Base-by-base conservation (phyloP, 208 protist genomes). In the Trypanosoma cruzi region DNA sequence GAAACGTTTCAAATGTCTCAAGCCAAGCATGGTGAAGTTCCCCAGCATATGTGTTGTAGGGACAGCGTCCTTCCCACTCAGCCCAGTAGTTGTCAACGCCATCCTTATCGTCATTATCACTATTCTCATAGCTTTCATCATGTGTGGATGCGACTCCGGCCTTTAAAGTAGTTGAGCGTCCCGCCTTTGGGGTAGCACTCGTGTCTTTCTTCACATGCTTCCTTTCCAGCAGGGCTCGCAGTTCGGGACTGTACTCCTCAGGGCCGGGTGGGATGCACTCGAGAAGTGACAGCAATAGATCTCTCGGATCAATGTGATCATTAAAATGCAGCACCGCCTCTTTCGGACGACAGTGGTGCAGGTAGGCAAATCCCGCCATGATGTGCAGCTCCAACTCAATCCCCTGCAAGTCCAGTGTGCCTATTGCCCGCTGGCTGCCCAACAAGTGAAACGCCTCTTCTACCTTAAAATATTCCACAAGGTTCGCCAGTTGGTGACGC, bases 371-470 rank as follows among this genome's bases (percentile, higher is more conserved):
- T 40, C 86, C 87, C 20, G 79, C 80, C 81, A 87, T 92, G 56
- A 83, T 70, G 57, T 88, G 79, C 42, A 96, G 60, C 57, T 92
- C 85, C 53, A 75, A 46, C 55, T 92, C 81, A 44, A 96, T 56
- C 14, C 37, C 65, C 29, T 70, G 56, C 14, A 84, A 71, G 49
- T 80, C 71, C 29, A 68, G n/a, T 5, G 75, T 20, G 3, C n/a
- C 60, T 5, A 62, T 67, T 29, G 66, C 52, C 37, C 75, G 72
- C 37, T 86, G 77, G 37, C 67, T 75, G 7, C 80, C 68, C 54
- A 93, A 64, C n/a, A 90, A 70, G 52, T 89, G 77, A 58, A 94
- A 91, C 0, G 90, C 90, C 20, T 84, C 85, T 10, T 84, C 81
- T 28, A 77, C 81, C 32, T 76, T 76, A 40, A 77, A 77, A 8